These are phyloP conservation scores for Tricholoma sp. DNA, from an alignment of 768 basidiomycete genomes.

Conservation along the genomic window DNA sequence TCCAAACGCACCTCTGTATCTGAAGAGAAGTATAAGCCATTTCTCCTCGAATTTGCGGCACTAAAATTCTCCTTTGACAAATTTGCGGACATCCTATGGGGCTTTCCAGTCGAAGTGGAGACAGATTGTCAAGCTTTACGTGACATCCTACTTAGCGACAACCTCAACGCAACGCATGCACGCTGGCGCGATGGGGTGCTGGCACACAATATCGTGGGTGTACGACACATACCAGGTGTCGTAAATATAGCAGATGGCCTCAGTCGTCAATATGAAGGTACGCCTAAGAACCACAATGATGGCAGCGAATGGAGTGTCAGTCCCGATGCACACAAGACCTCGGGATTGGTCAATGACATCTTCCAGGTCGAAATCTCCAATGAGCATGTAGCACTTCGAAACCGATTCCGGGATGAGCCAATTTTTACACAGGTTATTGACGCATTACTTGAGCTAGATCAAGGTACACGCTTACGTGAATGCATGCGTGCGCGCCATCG, in stretches of 20 bases:
- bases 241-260: constrained; percentile 26
- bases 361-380: neutral
- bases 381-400: constrained; percentile 1
- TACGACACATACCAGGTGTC: constrained; percentile 16
- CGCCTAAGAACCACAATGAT: constrained; percentile 13
- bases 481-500: neutral
- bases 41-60: constrained; percentile 27
- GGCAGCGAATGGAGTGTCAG: constrained; percentile 27
- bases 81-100: constrained; percentile 21
- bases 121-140: constrained; percentile 28
- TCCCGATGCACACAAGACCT: constrained; percentile 19
- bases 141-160: constrained; percentile 21
- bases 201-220: constrained; percentile 19
- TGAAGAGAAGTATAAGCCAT: constrained; percentile 21
- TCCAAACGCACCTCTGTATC: no score
- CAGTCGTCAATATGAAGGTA: constrained; percentile 19
- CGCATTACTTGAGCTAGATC: constrained; percentile 4
- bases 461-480: neutral
- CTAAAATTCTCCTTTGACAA: constrained; percentile 27
- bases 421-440: no score
- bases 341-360: constrained; percentile 15
- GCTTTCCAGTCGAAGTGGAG: constrained; percentile 24
- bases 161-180: constrained; percentile 17
- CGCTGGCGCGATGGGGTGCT: constrained; percentile 24
- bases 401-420: constrained; percentile 19